Conservation (phyloP, 106 monocot genomes). For the Iris macrosiphon region DNA sequence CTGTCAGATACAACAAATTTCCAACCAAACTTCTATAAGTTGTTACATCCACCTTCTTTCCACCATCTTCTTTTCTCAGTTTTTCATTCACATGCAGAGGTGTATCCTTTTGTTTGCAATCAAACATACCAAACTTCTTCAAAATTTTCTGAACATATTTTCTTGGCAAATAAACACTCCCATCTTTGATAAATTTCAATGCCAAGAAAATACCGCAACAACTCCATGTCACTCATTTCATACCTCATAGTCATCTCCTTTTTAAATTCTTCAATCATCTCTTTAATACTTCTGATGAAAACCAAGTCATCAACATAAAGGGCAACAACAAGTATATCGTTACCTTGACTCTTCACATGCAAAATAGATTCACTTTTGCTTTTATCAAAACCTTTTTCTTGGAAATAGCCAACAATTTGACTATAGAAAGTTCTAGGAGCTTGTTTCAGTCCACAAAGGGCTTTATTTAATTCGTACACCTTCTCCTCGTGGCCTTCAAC, state of each 20-base stretch:
- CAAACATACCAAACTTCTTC: background rate
- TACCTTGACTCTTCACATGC: conserved; percentile 1
- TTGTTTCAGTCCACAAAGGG: conserved; percentile 8
- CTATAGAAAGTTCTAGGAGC: conserved; percentile 8
- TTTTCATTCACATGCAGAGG: too few species aligned
- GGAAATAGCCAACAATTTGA: conserved; percentile 4
- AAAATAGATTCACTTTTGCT: background rate
- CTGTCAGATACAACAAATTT: too few species aligned
- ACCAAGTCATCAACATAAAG: conserved; percentile 14
- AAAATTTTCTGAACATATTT: background rate
- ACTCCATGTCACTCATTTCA: conserved; percentile 11
- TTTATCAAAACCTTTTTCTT: background rate
- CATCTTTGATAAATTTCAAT: conserved; percentile 6
- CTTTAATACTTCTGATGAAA: background rate
- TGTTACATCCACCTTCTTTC: too few species aligned
- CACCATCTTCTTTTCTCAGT: too few species aligned
- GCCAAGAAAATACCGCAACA: conserved; percentile 6
- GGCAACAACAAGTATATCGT: background rate
- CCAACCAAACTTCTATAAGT: conserved; percentile 8
- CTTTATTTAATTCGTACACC: background rate
- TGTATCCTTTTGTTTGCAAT: background rate
- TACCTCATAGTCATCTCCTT: conserved; percentile 1
- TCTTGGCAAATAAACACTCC: conserved; percentile 7
- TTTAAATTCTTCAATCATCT: conserved; percentile 8
- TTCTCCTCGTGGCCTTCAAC: conserved; percentile 1